Base-by-base conservation (phyloP, 345 rosid species). In the Conringia planisiliqua region DNA sequence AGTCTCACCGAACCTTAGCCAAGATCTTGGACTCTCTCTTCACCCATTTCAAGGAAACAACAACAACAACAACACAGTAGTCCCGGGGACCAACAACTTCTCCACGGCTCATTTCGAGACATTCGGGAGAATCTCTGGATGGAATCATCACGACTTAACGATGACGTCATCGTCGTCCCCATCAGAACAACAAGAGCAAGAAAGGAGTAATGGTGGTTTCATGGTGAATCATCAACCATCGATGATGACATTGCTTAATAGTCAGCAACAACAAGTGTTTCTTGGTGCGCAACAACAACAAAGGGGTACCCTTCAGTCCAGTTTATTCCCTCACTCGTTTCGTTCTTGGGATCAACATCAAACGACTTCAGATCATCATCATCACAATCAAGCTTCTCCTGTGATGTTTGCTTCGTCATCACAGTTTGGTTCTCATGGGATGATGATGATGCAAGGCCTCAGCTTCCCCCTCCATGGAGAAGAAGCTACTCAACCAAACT, bases 281-380 rank as follows among this genome's bases (percentile, higher is more conserved):
- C 81, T 78, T 66, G 81, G 77, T 72, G 81, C 58, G 3, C 89
- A 86, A 74, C 85, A 77, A 68, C 78, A 77, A 62, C 89, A 80
- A 75, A 79, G 96, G 90, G 96, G 91, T 63, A 79, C 93, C 88
- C 90, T 89, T 88, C 96, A 89, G 92, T 86, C 97, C 96, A 88
- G 84, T 81, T 85, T 85, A 17, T 76, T 71, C 38, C 52, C 82
- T 13, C 85, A 82, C 12, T 74, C 90, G 16, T 48, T 86, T 78
- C 90, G 88, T 36, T 76, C 88, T 74, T 85, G 89, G 82, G 81
- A 84, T 66, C 60, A 85, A 47, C 82, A 80, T 18, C 57, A 58
- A 47, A 83, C 83, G 48, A 26, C 85, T n/a, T 79, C 83, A n/a
- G 87, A 85, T 18, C 54, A 30, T 43, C 58, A 72, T 60, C 79